Evolutionary conservation across 805 yeast genomes (phyloP).

Genomic region (Wickerhamiella spandovensis): DNA sequence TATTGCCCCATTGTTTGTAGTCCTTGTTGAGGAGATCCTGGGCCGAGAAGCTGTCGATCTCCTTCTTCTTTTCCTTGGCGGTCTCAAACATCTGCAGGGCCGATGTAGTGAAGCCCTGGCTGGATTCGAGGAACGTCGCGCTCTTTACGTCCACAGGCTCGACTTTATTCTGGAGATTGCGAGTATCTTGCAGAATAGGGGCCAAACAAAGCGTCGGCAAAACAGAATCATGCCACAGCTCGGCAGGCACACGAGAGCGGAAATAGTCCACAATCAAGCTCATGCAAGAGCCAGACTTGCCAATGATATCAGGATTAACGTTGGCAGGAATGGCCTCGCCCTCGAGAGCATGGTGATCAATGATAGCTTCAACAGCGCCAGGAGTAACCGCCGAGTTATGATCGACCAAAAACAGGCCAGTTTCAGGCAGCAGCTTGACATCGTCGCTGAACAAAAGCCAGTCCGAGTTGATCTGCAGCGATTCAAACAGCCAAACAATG

Average conservation of each 20-base stretch:
- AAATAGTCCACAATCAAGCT: constrained; percentile 58
- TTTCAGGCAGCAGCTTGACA: constrained; percentile 21
- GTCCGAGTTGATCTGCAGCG: constrained; percentile 34
- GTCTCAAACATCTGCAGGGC: neutral
- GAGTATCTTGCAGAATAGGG: constrained; percentile 68
- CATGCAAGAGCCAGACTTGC: constrained; percentile 64
- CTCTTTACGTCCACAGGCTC: constrained; percentile 38
- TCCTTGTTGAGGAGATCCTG: constrained; percentile 65
- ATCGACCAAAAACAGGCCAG: constrained; percentile 57
- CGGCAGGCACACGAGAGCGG: constrained; percentile 20
- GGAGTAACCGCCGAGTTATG: constrained; percentile 29
- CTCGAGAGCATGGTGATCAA: constrained; percentile 66
- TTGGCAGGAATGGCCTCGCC: constrained; percentile 39
- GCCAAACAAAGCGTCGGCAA: constrained; percentile 40
- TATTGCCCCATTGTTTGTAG: constrained; percentile 54
- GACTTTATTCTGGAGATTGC: constrained; percentile 46
- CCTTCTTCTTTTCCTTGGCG: constrained; percentile 40
- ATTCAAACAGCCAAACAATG: constrained; percentile 38
- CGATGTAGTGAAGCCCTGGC: constrained; percentile 2
- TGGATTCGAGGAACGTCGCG: constrained; percentile 4
- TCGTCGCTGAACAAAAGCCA: constrained; percentile 60
- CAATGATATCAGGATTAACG: constrained; percentile 45
- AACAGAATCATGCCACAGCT: constrained; percentile 22
- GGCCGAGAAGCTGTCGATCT: constrained; percentile 46
- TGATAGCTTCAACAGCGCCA: constrained; percentile 40